phyloP scores from a whole-genome alignment of 1,284 basidiomycete genomes.

The Rhodotorula sp. region DNA sequence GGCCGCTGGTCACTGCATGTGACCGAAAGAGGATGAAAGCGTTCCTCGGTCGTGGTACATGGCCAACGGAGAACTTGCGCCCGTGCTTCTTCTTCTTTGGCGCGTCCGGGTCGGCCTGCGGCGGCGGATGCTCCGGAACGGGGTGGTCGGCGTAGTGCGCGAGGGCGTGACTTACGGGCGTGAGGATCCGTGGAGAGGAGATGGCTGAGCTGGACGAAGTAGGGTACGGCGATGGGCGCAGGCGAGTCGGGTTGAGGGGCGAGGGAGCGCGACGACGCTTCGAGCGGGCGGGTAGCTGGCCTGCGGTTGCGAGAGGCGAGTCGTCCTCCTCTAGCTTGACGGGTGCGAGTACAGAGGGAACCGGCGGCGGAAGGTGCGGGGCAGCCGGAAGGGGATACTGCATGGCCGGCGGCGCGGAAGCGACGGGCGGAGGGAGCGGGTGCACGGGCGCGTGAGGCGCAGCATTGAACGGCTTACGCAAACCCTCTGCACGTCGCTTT shows the following conservation, averaged over 20 bases:
- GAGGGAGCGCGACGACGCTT: not conserved
- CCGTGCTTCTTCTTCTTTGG: conserved; percentile 26
- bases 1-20: conserved; percentile 73
- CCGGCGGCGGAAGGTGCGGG: not conserved
- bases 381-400: not conserved
- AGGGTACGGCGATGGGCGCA: conserved; percentile 8
- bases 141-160: conserved; percentile 3
- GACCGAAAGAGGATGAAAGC: conserved; percentile 91
- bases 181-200: not conserved
- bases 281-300: not conserved
- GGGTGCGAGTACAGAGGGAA: not conserved
- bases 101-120: not conserved
- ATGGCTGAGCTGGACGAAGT: not conserved
- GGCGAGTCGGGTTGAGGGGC: not conserved
- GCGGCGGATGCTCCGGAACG: not conserved
- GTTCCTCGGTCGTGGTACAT: conserved; percentile 87
- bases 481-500: too few species aligned
- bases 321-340: not conserved
- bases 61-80: conserved; percentile 52
- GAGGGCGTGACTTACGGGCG: conserved; percentile 14
- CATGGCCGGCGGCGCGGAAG: not conserved
- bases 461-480: too few species aligned
- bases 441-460: too few species aligned
- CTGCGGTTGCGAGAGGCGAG: not conserved
- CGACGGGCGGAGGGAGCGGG: not conserved